Evolutionary conservation across 2,329 filamentous ascomycete species (phyloP).

Genomic region (Pseudogymnoascus sp.): DNA sequence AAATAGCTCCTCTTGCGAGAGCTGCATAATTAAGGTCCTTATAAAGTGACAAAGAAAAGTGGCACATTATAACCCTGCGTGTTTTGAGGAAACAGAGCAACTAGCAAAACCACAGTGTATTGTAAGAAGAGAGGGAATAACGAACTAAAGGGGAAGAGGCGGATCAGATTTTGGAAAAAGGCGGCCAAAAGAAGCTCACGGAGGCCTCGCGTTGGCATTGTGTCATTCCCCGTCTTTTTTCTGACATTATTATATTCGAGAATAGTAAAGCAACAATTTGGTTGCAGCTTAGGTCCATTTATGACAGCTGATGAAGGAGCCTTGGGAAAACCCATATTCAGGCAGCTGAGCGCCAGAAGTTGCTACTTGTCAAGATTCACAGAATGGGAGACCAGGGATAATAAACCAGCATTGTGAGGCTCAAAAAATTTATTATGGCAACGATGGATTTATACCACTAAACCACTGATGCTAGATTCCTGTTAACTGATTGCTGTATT

Average conservation of each 20-base stretch:
- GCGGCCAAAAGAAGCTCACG: neutral
- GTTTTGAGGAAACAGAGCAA: neutral
- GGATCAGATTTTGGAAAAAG: neutral
- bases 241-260: neutral
- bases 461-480: no score
- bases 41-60: neutral
- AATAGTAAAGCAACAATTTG: neutral
- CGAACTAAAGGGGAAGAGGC: neutral
- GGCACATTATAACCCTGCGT: neutral
- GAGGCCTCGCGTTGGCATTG: neutral
- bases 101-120: neutral
- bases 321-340: no score
- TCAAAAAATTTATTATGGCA: no score
- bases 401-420: neutral
- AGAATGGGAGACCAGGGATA: neutral
- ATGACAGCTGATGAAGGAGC: neutral
- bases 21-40: neutral
- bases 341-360: neutral
- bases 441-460: no score
- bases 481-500: no score
- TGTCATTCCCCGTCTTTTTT: neutral
- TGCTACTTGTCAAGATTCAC: neutral
- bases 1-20: conserved; percentile 11
- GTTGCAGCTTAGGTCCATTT: neutral
- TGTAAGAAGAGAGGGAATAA: neutral